phyloP scores from a whole-genome alignment of 2,329 filamentous ascomycete genomes.

The Cordyceps cateniannulata region DNA sequence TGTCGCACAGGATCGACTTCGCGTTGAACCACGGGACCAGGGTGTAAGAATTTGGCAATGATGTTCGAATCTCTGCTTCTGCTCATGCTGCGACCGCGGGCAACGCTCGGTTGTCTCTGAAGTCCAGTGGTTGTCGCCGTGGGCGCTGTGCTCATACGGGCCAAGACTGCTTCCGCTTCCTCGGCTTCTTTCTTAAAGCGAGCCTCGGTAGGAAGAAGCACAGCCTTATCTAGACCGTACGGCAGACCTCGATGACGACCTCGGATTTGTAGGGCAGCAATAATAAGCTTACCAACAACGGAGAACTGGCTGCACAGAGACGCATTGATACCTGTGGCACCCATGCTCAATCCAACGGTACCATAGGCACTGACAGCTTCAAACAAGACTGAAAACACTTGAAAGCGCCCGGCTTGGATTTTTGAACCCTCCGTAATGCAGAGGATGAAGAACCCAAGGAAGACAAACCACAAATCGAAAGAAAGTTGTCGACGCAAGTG shows the following conservation, averaged over 20 bases:
- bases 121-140: conserved; percentile 23
- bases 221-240: conserved; percentile 58
- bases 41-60: conserved; percentile 41
- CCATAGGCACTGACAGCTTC: conserved; percentile 89
- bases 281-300: conserved; percentile 62
- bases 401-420: conserved; percentile 57
- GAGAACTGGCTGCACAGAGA: conserved; percentile 80
- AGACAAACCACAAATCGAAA: conserved; percentile 97
- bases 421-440: conserved; percentile 75
- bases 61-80: conserved; percentile 36
- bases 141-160: conserved; percentile 28
- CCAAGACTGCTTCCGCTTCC: conserved; percentile 34
- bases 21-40: conserved; percentile 35
- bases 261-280: conserved; percentile 64
- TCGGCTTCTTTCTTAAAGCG: conserved; percentile 48
- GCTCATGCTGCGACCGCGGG: conserved; percentile 31
- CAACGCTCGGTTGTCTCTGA: conserved; percentile 23
- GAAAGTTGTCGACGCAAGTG: conserved; percentile 91
- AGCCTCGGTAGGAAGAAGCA: conserved; percentile 51
- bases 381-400: conserved; percentile 67
- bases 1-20: conserved; percentile 23
- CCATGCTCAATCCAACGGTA: conserved; percentile 85
- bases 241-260: conserved; percentile 63
- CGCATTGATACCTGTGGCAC: conserved; percentile 68
- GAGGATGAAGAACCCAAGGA: conserved; percentile 87